Evolutionary conservation across 495 filamentous ascomycete genomes (phyloP).

Genomic region (Neurospora cerealis): DNA sequence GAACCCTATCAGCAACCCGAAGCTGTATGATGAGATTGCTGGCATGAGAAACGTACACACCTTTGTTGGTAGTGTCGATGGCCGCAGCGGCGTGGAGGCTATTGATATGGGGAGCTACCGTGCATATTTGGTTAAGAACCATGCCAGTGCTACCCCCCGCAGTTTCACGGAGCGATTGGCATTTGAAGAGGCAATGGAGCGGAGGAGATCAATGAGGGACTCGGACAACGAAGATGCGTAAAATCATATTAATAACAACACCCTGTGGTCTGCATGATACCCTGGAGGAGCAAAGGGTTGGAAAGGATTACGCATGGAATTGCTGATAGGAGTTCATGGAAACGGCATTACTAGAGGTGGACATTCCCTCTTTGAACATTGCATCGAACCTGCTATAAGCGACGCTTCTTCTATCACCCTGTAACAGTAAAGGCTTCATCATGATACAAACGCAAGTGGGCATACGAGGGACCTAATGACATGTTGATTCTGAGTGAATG

Average conservation of each 20-base stretch:
- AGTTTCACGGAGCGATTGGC: constrained; percentile 36
- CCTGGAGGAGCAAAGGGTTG: not conserved
- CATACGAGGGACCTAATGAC: not conserved
- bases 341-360: not conserved
- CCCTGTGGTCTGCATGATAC: not conserved
- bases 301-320: not conserved
- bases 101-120: constrained; percentile 30
- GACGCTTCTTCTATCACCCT: not conserved
- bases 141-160: constrained; percentile 21
- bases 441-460: not conserved
- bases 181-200: constrained; percentile 31
- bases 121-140: constrained; percentile 7
- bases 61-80: constrained; percentile 37
- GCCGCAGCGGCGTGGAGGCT: constrained; percentile 28
- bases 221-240: not conserved
- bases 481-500: not conserved
- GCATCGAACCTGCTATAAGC: not conserved
- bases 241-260: not conserved
- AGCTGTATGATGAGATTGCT: constrained; percentile 33
- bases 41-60: constrained; percentile 34
- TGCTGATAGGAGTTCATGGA: not conserved
- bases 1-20: constrained; percentile 27
- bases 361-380: not conserved
- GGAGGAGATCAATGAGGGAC: constrained; percentile 4
- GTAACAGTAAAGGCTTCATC: not conserved